Percentiles rank a stretch among this genome's conserved stretches.
These are phyloP conservation scores for Candida tammaniensis DNA, from an alignment of 805 yeast genomes.

Conservation along the genomic window DNA sequence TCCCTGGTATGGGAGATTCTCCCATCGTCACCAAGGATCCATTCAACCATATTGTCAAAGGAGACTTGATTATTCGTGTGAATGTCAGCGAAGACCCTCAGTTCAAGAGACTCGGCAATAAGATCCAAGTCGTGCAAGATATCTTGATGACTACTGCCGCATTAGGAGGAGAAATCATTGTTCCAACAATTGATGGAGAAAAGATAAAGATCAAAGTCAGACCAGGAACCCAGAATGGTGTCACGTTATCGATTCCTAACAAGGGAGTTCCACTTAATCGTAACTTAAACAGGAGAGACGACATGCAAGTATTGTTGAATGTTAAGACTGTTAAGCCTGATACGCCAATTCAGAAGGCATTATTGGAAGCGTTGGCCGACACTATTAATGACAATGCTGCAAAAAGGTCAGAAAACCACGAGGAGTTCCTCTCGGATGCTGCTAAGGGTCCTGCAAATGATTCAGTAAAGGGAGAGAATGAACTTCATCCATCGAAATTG, in stretches of 20 bases:
- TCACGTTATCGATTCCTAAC: conserved; percentile 71
- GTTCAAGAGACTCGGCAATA: conserved; percentile 65
- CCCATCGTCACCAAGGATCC: conserved; percentile 74
- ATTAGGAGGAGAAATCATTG: conserved; percentile 82
- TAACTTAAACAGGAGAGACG: conserved; percentile 63
- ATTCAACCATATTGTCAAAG: conserved; percentile 66
- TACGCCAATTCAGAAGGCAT: conserved; percentile 80
- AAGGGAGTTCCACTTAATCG: conserved; percentile 78
- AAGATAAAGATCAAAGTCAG: conserved; percentile 75
- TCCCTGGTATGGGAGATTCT: conserved; percentile 87
- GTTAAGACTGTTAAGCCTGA: conserved; percentile 73
- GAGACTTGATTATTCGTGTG: conserved; percentile 84
- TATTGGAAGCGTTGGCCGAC: conserved; percentile 93
- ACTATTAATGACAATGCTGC: conserved; percentile 81
- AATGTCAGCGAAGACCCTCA: conserved; percentile 71
- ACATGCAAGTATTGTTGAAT: conserved; percentile 69
- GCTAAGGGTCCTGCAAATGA: conserved; percentile 28
- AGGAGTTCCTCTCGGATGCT: conserved; percentile 28
- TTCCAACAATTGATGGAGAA: conserved; percentile 88
- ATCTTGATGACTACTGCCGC: conserved; percentile 96
- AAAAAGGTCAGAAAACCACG: conserved; percentile 52
- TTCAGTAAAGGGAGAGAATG: conserved; percentile 29
- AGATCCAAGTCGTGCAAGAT: conserved; percentile 61
- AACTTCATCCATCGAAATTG: conserved; percentile 49
- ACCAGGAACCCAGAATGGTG: conserved; percentile 79